These are phyloP conservation scores for Aspergillus taichungensis DNA, from an alignment of 495 filamentous ascomycete species.

Conservation along the genomic window DNA sequence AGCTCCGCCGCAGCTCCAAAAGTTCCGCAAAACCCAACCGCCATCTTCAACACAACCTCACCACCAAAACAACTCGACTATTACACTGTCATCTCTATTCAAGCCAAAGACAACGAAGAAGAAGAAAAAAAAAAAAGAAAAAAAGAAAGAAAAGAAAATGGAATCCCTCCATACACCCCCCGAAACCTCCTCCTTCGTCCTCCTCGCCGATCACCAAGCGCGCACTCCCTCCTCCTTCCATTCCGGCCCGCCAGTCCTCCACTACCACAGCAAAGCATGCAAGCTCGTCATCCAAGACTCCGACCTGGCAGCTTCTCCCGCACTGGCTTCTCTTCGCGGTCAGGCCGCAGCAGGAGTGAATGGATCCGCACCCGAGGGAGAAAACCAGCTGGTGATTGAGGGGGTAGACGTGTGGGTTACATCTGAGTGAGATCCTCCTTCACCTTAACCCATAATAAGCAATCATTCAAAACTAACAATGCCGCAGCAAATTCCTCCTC, in stretches of 20 bases:
- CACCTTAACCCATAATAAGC: neutral
- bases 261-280: conserved; percentile 59
- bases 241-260: conserved; percentile 66
- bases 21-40: neutral
- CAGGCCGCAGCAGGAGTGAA: conserved; percentile 12
- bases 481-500: conserved; percentile 58
- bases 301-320: conserved; percentile 27
- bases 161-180: conserved; percentile 44
- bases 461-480: conserved; percentile 1
- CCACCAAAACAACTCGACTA: neutral
- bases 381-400: conserved; percentile 35
- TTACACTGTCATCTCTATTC: neutral
- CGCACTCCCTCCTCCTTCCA: conserved; percentile 81
- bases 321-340: conserved; percentile 22
- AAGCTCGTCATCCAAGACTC: conserved; percentile 45
- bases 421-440: conserved; percentile 50
- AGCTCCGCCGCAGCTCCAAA: conserved; percentile 1
- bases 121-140: neutral
- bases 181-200: conserved; percentile 50
- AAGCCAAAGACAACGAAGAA: neutral
- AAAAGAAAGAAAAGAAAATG: conserved; percentile 22
- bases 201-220: conserved; percentile 70
- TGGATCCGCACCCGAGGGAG: conserved; percentile 16
- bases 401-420: conserved; percentile 68
- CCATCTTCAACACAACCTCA: neutral